Conservation (phyloP, 352 stramenopile genomes). For the Phytophthora citrophthora region DNA sequence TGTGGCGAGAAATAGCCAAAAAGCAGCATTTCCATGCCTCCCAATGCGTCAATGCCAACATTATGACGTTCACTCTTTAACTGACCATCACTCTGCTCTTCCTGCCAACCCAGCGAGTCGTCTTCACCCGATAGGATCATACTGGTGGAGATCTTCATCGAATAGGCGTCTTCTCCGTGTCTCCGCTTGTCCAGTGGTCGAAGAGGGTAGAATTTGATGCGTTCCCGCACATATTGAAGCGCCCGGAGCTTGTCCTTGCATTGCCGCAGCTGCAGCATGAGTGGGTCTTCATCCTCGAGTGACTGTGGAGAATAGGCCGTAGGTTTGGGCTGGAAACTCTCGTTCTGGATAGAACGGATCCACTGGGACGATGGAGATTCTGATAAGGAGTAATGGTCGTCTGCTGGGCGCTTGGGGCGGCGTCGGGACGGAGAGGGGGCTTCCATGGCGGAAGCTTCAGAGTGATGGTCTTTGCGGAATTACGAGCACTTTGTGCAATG, state of each 20-base stretch:
- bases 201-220: slow-evolving; percentile 50
- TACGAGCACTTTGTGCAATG: background rate
- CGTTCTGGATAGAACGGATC: slow-evolving; percentile 59
- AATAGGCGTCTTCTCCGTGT: slow-evolving; percentile 3
- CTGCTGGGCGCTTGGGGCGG: slow-evolving; percentile 18
- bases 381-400: slow-evolving; percentile 1
- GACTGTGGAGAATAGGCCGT: slow-evolving; percentile 70
- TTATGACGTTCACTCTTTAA: slow-evolving; percentile 7
- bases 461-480: slow-evolving; percentile 10
- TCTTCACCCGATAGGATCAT: slow-evolving; percentile 62
- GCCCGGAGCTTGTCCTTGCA: slow-evolving; percentile 69
- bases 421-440: slow-evolving; percentile 2
- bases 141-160: slow-evolving; percentile 63
- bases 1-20: slow-evolving; percentile 58
- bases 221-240: slow-evolving; percentile 50
- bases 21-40: slow-evolving; percentile 65
- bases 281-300: slow-evolving; percentile 59
- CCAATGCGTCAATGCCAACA: slow-evolving; percentile 57
- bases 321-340: slow-evolving; percentile 65
- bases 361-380: slow-evolving; percentile 38
- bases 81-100: slow-evolving; percentile 6
- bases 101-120: slow-evolving; percentile 13
- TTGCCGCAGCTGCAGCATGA: slow-evolving; percentile 59
- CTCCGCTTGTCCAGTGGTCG: slow-evolving; percentile 8
- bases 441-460: slow-evolving; percentile 1